Conservation (phyloP, 495 filamentous ascomycete genomes). For the Clohesyomyces aquaticus region DNA sequence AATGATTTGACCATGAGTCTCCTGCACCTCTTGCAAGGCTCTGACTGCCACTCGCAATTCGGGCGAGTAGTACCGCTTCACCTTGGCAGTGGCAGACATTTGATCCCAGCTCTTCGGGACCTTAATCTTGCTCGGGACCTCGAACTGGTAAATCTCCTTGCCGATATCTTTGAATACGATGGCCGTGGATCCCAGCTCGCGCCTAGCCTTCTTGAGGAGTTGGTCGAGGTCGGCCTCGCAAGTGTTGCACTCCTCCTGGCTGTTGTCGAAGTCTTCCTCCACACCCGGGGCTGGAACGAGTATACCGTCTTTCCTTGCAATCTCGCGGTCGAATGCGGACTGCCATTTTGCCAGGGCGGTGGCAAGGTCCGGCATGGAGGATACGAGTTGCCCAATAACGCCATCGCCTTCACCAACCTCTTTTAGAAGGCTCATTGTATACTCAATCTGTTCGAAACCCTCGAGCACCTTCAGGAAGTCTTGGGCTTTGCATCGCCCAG, state of each 20-base stretch:
- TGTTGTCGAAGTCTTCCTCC: slow-evolving; percentile 89
- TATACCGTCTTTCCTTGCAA: slow-evolving; percentile 73
- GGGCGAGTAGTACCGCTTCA: slow-evolving; percentile 93
- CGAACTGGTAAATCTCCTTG: slow-evolving; percentile 96
- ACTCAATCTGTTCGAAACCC: slow-evolving; percentile 96
- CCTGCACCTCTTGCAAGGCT: slow-evolving; percentile 87
- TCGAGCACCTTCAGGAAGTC: slow-evolving; percentile 95
- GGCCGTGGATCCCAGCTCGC: slow-evolving; percentile 66
- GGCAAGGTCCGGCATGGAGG: slow-evolving; percentile 80
- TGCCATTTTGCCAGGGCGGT: slow-evolving; percentile 82
- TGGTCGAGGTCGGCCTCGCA: slow-evolving; percentile 72
- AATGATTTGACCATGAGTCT: slow-evolving; percentile 89
- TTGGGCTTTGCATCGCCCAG: slow-evolving; percentile 79
- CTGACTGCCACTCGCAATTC: slow-evolving; percentile 81
- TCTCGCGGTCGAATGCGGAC: slow-evolving; percentile 83
- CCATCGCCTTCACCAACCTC: slow-evolving; percentile 72
- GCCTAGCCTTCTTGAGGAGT: slow-evolving; percentile 70
- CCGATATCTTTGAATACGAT: slow-evolving; percentile 87
- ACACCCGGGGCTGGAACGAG: slow-evolving; percentile 88
- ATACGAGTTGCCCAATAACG: slow-evolving; percentile 80
- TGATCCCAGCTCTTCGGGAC: slow-evolving; percentile 89
- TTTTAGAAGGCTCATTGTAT: slow-evolving; percentile 78
- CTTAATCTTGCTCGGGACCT: slow-evolving; percentile 84
- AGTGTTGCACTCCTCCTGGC: slow-evolving; percentile 73
- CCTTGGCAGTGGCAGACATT: slow-evolving; percentile 88